phyloP scores from a whole-genome alignment of 768 basidiomycete genomes.

The Calocybe cyanea region DNA sequence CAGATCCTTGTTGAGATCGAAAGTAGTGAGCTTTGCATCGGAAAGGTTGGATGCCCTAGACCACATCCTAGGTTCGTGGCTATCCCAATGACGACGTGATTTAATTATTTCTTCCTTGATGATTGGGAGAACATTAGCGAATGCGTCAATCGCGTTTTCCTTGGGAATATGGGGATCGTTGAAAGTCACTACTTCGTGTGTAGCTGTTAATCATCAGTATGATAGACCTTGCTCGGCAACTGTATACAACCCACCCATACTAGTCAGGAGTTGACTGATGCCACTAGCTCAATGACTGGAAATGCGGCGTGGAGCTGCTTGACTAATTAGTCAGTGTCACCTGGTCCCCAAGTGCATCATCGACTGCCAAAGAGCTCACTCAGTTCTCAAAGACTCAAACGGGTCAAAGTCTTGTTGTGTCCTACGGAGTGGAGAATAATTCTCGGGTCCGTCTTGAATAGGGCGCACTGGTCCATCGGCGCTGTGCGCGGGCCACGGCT shows the following conservation, averaged over 20 bases:
- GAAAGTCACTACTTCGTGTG: conserved; percentile 51
- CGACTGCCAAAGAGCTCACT: too few species aligned
- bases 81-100: conserved; percentile 68
- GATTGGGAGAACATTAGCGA: conserved; percentile 44
- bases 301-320: too few species aligned
- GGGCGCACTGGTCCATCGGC: too few species aligned
- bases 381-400: too few species aligned
- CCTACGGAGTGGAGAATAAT: too few species aligned
- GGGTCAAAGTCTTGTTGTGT: too few species aligned
- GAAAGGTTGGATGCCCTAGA: conserved; percentile 48
- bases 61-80: conserved; percentile 74
- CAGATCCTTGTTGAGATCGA: conserved; percentile 43
- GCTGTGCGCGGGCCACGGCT: too few species aligned
- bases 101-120: conserved; percentile 67
- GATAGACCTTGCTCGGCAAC: neutral
- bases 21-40: conserved; percentile 49
- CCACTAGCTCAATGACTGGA: too few species aligned
- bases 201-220: conserved; percentile 34
- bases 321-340: too few species aligned
- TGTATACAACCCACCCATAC: conserved; percentile 6
- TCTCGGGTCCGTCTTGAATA: too few species aligned
- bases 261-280: too few species aligned
- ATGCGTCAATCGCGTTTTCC: conserved; percentile 61
- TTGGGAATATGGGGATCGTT: conserved; percentile 60
- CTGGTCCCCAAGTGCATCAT: too few species aligned